These are phyloP conservation scores for Mycena vulgaris DNA, from an alignment of 768 basidiomycete species.

Conservation along the genomic window DNA sequence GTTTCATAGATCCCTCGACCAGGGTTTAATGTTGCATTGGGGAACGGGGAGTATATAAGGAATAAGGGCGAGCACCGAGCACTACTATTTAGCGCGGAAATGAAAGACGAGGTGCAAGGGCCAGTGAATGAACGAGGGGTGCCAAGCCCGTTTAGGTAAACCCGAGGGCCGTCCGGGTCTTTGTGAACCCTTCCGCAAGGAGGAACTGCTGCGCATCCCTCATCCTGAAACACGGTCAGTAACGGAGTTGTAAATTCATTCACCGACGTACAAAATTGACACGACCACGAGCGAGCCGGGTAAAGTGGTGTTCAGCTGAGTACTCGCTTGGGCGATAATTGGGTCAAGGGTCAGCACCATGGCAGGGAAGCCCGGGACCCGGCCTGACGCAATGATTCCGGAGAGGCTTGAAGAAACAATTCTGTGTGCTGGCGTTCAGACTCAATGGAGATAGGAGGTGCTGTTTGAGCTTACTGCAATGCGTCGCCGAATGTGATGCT, in stretches of 20 bases:
- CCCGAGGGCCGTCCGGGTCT: conserved; percentile 51
- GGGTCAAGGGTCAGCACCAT: conserved; percentile 50
- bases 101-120: too few relatives aligned
- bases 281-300: conserved; percentile 47
- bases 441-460: not conserved
- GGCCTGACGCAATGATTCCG: conserved; percentile 42
- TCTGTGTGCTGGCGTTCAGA: conserved; percentile 34
- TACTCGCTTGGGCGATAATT: conserved; percentile 42
- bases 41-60: too few relatives aligned
- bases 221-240: conserved; percentile 42
- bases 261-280: conserved; percentile 30
- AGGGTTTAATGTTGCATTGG: too few relatives aligned
- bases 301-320: conserved; percentile 49
- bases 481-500: conserved; percentile 49
- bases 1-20: too few relatives aligned
- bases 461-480: conserved; percentile 45
- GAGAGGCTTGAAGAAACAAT: conserved; percentile 49
- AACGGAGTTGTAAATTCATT: not conserved
- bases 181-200: conserved; percentile 49
- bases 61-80: too few relatives aligned
- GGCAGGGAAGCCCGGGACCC: conserved; percentile 46
- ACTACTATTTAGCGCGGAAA: too few relatives aligned
- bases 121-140: not conserved
- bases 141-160: conserved; percentile 35
- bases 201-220: conserved; percentile 55